These are phyloP conservation scores for Amborella trichopoda DNA, from an alignment of 164 flowering plant genomes.

Conservation along the genomic window DNA sequence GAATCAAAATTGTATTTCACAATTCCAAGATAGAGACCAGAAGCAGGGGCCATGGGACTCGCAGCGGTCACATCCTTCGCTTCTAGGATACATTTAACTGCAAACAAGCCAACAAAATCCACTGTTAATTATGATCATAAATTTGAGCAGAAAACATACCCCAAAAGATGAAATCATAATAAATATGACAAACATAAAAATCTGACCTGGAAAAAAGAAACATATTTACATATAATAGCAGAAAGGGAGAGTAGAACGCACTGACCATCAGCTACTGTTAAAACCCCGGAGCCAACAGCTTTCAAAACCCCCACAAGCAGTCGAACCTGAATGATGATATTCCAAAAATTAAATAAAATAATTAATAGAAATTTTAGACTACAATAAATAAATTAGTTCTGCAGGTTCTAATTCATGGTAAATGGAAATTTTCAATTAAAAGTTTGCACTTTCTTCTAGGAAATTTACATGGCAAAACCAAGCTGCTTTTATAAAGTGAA, in stretches of 20 bases:
- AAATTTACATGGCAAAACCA: no score
- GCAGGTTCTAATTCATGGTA: no score
- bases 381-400: no score
- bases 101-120: not conserved
- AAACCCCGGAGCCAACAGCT: constrained; percentile 71
- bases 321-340: constrained; percentile 49
- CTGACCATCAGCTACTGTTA: constrained; percentile 56
- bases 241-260: no score
- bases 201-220: no score
- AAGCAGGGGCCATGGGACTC: constrained; percentile 93
- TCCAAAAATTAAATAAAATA: not conserved
- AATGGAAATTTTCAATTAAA: no score
- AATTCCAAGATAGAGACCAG: constrained; percentile 81
- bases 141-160: not conserved
- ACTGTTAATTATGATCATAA: not conserved
- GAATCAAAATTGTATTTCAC: constrained; percentile 48
- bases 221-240: no score
- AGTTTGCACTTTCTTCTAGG: no score
- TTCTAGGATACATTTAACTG: constrained; percentile 75
- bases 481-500: no score
- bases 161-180: not conserved
- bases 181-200: no score
- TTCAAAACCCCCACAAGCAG: constrained; percentile 85
- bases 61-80: constrained; percentile 67
- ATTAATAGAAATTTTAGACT: no score